Base-by-base conservation (phyloP, 108 stramenopile genomes). In the Fragilariopsis cylindrus region DNA sequence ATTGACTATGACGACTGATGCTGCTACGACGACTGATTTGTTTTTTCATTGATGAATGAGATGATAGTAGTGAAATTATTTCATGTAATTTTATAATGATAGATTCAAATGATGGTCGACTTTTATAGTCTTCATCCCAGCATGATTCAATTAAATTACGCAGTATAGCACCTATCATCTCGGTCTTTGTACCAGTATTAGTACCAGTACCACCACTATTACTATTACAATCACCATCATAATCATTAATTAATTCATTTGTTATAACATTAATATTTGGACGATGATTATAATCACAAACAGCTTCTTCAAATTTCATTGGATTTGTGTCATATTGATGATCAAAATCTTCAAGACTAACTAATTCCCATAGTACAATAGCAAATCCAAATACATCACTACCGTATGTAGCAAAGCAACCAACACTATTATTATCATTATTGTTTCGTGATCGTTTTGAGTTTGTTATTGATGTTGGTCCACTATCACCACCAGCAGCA, bases 341-440 rank as follows among this genome's bases (percentile, higher is more conserved):
- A 45, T 60, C 58, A 30, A 60, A 60, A 21, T 60, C 21, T 21
- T 70, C n/a, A 47, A 90, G 55, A 3, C 77, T 72, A 3, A 88
- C 56, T 5, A 94, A 69, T 76, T 94, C 89, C 90, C 90, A 94
- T 4, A 90, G 53, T 5, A 92, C 44, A 69, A 94, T 85, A 49
- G 69, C 80, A 82, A 90, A 89, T 19, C 88, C 85, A 58, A 90
- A 94, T 9, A 92, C 90, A 77, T 94, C 93, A 49, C 86, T 72
- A 0, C 73, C 69, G 18, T 60, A 64, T 65, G 81, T 42, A 74
- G 78, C 64, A 79, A 73, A 71, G 58, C 58, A 60, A n/a, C 57
- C n/a, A 9, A 7, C 8, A 16, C 15, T 1, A 15, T 57, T 45
- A 41, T 19, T 75, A 71, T 41, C 5, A 44, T 43, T 55, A n/a